A percentile compares a stretch with the other conserved stretches of the same genome.
These are phyloP conservation scores for Huiozyma sinensis DNA, from an alignment of 805 yeast species.

Conservation along the genomic window DNA sequence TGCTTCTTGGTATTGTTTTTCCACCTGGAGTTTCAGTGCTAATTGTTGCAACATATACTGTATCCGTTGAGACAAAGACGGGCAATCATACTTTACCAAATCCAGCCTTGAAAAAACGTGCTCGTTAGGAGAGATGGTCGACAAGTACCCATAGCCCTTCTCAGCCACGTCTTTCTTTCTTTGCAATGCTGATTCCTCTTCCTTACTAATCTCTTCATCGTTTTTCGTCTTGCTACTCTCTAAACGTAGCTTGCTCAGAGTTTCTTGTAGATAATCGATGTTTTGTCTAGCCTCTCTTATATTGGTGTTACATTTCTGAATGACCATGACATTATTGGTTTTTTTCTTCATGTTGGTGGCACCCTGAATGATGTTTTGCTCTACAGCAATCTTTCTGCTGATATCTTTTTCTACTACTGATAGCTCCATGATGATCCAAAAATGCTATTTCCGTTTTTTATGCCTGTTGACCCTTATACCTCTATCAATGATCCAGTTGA, in stretches of 20 bases:
- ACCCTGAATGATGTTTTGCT: slow-evolving; percentile 77
- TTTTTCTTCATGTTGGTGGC: slow-evolving; percentile 70
- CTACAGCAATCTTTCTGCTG: slow-evolving; percentile 76
- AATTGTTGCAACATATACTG: slow-evolving; percentile 92
- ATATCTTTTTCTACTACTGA: slow-evolving; percentile 45
- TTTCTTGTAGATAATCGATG: slow-evolving; percentile 76
- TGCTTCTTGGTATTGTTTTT: slow-evolving; percentile 85
- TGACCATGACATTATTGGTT: slow-evolving; percentile 71
- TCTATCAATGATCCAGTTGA: too few relatives aligned
- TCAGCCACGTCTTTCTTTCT: slow-evolving; percentile 9
- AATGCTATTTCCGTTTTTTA: background rate
- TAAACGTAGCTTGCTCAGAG: slow-evolving; percentile 47
- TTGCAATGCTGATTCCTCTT: slow-evolving; percentile 6
- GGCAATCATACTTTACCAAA: slow-evolving; percentile 83
- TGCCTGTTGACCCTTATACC: background rate
- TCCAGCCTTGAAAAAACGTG: slow-evolving; percentile 56
- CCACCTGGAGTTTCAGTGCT: slow-evolving; percentile 89
- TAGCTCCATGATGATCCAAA: slow-evolving; percentile 4
- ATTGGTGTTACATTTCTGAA: slow-evolving; percentile 81
- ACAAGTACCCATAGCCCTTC: slow-evolving; percentile 23
- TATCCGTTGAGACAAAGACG: slow-evolving; percentile 87
- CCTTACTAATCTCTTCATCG: slow-evolving; percentile 2
- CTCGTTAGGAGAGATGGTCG: slow-evolving; percentile 30
- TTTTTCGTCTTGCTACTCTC: slow-evolving; percentile 5
- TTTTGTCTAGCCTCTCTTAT: slow-evolving; percentile 88